Base-by-base conservation (phyloP, 306 rosid genomes). In the Sechiopsis laciniata region DNA sequence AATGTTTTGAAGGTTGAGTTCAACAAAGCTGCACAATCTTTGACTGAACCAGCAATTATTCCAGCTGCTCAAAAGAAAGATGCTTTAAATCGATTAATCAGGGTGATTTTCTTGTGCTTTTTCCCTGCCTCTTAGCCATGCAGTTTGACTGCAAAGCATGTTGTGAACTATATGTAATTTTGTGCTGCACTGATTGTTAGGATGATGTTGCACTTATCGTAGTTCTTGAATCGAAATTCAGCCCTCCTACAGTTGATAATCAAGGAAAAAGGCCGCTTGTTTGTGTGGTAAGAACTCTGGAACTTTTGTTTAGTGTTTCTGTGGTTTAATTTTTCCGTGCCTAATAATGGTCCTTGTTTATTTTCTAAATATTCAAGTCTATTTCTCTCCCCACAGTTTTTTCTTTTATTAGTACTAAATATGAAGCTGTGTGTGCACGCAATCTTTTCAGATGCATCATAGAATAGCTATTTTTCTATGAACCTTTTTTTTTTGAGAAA, bases 201-300 rank as follows among this genome's bases (percentile, higher is more conserved):
- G 99, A 95, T 83, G 90, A 91, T 78, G 92, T 95, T 88, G 99
- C 99, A 3, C 90, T 95, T 42, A 91, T 95, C 64, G 92, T 91
- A 70, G 99, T 91, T 83, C 86, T 95, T 72, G 99, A 95, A 95
- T 87, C 96, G 19, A 91, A 95, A 84, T 92, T 85, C 80, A 88
- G 83, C 81, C 89, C 82, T 76, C 97, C 87, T 77, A 88, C 84
- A 51, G 88, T 77, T 80, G 96, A 95, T 71, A 85, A 75, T 85
- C 89, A 85, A 68, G 97, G 96, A 82, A 91, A 95, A 81, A 86
- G 91, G 55, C 99, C 91, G 80, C 99, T 95, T 71, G 88, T 95
- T 81, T 95, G 97, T 78, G 99, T 95, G 97, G 99, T 95, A 80
- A 85, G 85, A 67, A 75, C 64, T 69, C 76, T 50, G 42, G 45